A percentile compares a stretch with the other conserved stretches of the same genome.
Evolutionary conservation across 106 monocot species (phyloP).

Genomic region (Gastrodia elata): DNA sequence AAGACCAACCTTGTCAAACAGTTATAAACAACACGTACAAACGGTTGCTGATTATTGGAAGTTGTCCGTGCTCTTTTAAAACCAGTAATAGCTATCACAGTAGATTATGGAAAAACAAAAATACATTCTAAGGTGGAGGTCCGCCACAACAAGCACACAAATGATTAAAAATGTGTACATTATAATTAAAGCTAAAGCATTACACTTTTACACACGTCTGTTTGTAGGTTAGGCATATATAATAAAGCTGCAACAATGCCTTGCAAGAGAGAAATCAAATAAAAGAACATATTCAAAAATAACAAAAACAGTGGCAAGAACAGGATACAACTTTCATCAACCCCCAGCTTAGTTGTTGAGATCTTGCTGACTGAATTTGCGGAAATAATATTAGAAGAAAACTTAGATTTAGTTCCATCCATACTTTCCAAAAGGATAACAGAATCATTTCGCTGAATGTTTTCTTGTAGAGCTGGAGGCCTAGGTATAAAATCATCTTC

Average conservation of each 20-base stretch:
- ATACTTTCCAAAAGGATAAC: slow-evolving; percentile 13
- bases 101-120: slow-evolving; percentile 36
- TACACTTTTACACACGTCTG: background rate
- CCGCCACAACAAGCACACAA: background rate
- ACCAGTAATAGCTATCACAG: slow-evolving; percentile 33
- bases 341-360: background rate
- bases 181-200: background rate
- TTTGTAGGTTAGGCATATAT: background rate
- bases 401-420: slow-evolving; percentile 6
- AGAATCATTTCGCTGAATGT: slow-evolving; percentile 11
- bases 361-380: background rate
- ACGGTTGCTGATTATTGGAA: slow-evolving; percentile 57
- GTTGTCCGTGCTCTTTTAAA: slow-evolving; percentile 66
- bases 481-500: slow-evolving; percentile 15
- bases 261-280: background rate
- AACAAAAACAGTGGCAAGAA: background rate
- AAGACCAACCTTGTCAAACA: slow-evolving; percentile 64
- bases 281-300: background rate
- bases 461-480: slow-evolving; percentile 24
- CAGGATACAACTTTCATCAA: slow-evolving; percentile 9
- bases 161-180: background rate
- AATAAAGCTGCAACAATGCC: background rate
- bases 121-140: background rate
- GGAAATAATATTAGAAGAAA: background rate
- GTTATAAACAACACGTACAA: slow-evolving; percentile 62